These are phyloP conservation scores for Mortierella sp. DNA, from an alignment of 371 early-diverging fungal genomes.

Conservation along the genomic window DNA sequence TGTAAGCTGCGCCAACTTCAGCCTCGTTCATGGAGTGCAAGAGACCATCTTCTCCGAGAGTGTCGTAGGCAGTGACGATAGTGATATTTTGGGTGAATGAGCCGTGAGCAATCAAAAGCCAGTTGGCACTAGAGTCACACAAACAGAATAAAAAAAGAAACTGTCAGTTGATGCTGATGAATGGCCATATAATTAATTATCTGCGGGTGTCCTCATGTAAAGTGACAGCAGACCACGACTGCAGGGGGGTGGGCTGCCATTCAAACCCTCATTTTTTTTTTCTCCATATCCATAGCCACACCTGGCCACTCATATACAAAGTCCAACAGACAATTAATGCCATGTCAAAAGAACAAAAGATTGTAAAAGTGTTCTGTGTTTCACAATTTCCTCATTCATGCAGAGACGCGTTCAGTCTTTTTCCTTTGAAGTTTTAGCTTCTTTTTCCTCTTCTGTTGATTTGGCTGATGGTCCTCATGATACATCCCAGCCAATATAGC, in stretches of 20 bases:
- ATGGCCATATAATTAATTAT: no score
- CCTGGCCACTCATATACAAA: slow-evolving; percentile 8
- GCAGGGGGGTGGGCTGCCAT: background rate
- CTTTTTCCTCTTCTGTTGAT: background rate
- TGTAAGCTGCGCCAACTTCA: slow-evolving; percentile 80
- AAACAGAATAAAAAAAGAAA: no score
- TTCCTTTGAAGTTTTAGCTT: background rate
- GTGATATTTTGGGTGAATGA: slow-evolving; percentile 76
- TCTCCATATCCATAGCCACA: slow-evolving; percentile 5
- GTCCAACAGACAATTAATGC: background rate
- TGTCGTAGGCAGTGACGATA: slow-evolving; percentile 90
- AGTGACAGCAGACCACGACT: no score
- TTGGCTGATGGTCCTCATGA: background rate
- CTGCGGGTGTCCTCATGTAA: no score
- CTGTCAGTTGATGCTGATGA: no score
- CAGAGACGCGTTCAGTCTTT: background rate
- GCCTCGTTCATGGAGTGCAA: slow-evolving; percentile 88
- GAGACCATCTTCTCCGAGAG: slow-evolving; percentile 89
- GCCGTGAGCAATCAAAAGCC: slow-evolving; percentile 77
- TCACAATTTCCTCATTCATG: background rate
- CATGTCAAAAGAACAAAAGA: no score
- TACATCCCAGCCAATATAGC: background rate
- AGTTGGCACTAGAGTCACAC: slow-evolving; percentile 80
- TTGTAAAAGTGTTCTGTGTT: no score
- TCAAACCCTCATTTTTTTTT: background rate